Base-by-base conservation (phyloP, 179 eudicot genomes). In the Nepenthes alata region DNA sequence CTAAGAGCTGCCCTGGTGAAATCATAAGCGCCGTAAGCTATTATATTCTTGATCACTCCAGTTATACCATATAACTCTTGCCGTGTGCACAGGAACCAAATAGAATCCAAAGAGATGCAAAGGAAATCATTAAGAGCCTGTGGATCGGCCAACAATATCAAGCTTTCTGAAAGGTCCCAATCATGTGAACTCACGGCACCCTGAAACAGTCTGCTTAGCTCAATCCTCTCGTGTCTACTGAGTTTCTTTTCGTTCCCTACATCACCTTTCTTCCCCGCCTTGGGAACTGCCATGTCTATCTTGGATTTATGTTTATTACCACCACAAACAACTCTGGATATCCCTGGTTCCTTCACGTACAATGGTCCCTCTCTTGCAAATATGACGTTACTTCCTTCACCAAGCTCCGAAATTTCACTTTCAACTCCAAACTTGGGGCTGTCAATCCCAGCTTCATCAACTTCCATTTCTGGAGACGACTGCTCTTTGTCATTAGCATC, bases 1-100 rank as follows among this genome's bases (percentile, higher is more conserved):
- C 96, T 78, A 51, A 91, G 93, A 63, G 95, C 96, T 50, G 98
- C 96, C 75, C 98, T 77, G 11, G 96, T 89, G 74, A 91, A 91
- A 74, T 91, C 98, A 81, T 71, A 83, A 37, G 98, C 98, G 34
- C 98, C 98, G 69, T 76, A 77, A 14, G 74, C 73, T 48, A 86
- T 77, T 50, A 83, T 72, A 76, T 81, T 89, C 77, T 79, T 84
- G 60, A 91, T 77, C 57, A 91, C 59, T 61, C 88, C 80, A 14
- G 88, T 83, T 48, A 85, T 78, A 37, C 89, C 96, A 66, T 65
- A 58, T 44, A 89, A 62, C 79, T 89, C 98, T 61, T 78, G 80
- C 36, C 77, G 72, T 3, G 93, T 83, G 78, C 88, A 74, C 66
- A 91, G 71, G 63, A 91, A 91, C 98, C 98, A 91, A 41, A 91